phyloP scores from a whole-genome alignment of 306 rosid species.

The Glycyrrhiza uralensis region DNA sequence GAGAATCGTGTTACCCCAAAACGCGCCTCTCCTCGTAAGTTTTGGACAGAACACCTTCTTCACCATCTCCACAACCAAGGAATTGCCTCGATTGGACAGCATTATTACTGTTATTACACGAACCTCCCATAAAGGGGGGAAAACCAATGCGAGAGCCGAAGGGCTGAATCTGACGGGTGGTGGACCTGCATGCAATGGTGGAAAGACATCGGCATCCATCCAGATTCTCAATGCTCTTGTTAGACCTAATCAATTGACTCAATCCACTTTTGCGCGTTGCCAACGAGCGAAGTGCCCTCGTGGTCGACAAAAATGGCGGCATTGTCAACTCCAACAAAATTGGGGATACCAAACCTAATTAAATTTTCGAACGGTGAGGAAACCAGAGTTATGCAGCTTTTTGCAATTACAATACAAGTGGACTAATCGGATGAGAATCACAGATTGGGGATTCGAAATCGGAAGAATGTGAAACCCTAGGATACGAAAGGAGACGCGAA shows the following conservation, averaged over 20 bases:
- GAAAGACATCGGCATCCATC: slow-evolving; percentile 38
- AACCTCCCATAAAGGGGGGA: slow-evolving; percentile 5
- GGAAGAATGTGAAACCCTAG: slow-evolving; percentile 25
- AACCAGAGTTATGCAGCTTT: not conserved
- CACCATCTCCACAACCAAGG: slow-evolving; percentile 89
- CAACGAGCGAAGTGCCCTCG: slow-evolving; percentile 54
- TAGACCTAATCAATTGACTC: slow-evolving; percentile 38
- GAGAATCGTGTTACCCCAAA: slow-evolving; percentile 54
- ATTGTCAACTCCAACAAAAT: slow-evolving; percentile 29
- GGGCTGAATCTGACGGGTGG: slow-evolving; percentile 27
- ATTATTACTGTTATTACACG: not conserved
- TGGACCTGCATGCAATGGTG: slow-evolving; percentile 29
- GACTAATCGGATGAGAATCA: not conserved
- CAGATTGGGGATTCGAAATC: not conserved
- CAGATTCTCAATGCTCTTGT: slow-evolving; percentile 12
- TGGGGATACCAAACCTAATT: slow-evolving; percentile 29
- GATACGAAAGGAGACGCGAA: not conserved
- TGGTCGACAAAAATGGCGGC: slow-evolving; percentile 66
- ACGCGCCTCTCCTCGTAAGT: slow-evolving; percentile 83
- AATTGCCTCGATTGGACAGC: slow-evolving; percentile 54
- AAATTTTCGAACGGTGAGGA: not conserved
- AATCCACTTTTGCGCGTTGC: slow-evolving; percentile 39
- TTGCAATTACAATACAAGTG: not conserved
- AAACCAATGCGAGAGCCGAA: slow-evolving; percentile 14
- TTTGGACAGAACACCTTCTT: slow-evolving; percentile 70